Evolutionary conservation across 129 eudicot species (phyloP).

Genomic region (Mikania micrantha): DNA sequence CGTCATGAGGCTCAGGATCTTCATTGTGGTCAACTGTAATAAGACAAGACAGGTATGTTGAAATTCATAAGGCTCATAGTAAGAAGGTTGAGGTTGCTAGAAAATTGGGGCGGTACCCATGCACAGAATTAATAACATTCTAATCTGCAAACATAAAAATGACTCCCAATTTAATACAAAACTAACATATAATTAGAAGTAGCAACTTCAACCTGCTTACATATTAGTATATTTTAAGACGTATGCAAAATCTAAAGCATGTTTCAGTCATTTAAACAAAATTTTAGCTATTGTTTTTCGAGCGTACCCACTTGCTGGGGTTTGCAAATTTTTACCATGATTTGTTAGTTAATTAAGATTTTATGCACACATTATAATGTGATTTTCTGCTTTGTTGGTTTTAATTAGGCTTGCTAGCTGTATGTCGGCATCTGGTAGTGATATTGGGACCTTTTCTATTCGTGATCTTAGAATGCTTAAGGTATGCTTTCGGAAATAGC

Average conservation of each 20-base stretch:
- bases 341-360: no score
- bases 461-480: conserved; percentile 87
- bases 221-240: neutral
- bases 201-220: neutral
- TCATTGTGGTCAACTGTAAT: conserved; percentile 29
- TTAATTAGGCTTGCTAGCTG: conserved; percentile 65
- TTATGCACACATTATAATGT: no score
- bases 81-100: conserved; percentile 52
- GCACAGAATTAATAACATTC: conserved; percentile 53
- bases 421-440: conserved; percentile 93
- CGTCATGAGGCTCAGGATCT: conserved; percentile 33
- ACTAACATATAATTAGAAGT: neutral
- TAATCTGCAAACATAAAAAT: conserved; percentile 52
- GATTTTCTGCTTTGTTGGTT: conserved; percentile 7
- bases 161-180: conserved; percentile 1
- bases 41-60: conserved; percentile 57
- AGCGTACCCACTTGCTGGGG: no score
- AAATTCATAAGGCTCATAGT: conserved; percentile 48
- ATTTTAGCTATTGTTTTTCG: no score
- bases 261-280: neutral
- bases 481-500: conserved; percentile 35
- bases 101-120: conserved; percentile 74
- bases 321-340: no score
- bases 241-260: neutral
- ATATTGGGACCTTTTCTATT: conserved; percentile 86